phyloP scores from a whole-genome alignment of 805 yeast species.

The Starmerella roubikii region DNA sequence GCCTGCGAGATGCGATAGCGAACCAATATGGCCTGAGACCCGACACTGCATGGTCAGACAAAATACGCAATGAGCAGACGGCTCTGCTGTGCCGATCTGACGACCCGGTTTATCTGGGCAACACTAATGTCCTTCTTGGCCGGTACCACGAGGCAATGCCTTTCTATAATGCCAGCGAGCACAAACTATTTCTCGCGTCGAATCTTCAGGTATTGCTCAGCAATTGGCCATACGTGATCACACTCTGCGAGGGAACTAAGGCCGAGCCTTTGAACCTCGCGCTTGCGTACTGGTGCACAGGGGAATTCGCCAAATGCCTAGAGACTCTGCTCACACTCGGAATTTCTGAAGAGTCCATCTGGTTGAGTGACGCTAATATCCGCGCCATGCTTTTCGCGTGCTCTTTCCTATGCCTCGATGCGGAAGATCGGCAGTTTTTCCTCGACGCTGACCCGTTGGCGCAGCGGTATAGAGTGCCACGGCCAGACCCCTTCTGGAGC shows the following conservation, averaged over 20 bases:
- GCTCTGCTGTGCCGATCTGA: slow-evolving; percentile 2
- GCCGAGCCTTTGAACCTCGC: slow-evolving; percentile 1
- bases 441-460: no score
- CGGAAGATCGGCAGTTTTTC: no score
- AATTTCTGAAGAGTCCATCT: no score
- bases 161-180: background rate
- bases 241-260: background rate
- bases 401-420: no score
- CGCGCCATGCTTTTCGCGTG: no score
- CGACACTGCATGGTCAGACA: background rate
- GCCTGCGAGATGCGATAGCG: slow-evolving; percentile 5
- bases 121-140: slow-evolving; percentile 5
- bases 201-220: slow-evolving; percentile 8
- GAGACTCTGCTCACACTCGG: background rate
- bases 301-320: slow-evolving; percentile 3
- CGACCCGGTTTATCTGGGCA: slow-evolving; percentile 4
- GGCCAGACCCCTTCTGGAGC: slow-evolving; percentile 2
- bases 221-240: slow-evolving; percentile 9
- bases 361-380: no score
- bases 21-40: background rate
- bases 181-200: slow-evolving; percentile 5
- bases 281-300: slow-evolving; percentile 4
- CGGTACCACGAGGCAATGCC: slow-evolving; percentile 2
- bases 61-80: background rate
- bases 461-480: slow-evolving; percentile 1